Base-by-base conservation (phyloP, 169 alveolate species). In the Babesia ovis region DNA sequence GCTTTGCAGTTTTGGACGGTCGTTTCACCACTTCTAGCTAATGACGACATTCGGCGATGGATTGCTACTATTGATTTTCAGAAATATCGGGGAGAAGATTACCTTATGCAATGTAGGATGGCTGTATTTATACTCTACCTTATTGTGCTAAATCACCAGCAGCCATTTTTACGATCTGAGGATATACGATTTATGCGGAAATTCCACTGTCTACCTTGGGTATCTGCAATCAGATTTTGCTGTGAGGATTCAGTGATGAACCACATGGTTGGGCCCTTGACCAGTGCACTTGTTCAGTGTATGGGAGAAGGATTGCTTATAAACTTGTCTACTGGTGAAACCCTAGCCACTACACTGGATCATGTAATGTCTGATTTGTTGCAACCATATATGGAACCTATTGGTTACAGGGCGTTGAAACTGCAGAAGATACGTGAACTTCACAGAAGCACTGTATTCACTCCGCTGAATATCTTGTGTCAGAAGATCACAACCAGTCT, bases 141-240 rank as follows among this genome's bases (percentile, higher is more conserved):
- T 23, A 50, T 70, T 8, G 75, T 81, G 11, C 39, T 68, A 53
- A 50, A 79, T n/a, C 59, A 79, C 76, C 82, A 71, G 42, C 73
- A 66, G 20, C 67, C 87, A 8, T 66, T 27, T 39, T 16, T 79
- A 23, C n/a, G 83, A 9, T 31, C 74, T 23, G 64, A 56, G 43
- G 87, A 68, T 23, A 54, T 79, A 22, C 25, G 55, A 18, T 60
- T 37, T 27, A 18, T 79, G 58, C 60, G 87, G 31, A 54, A 55
- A 41, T 41, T 79, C 34, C 74, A 68, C 76, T 29, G 77, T 27
- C 48, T 79, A 27, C 87, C 87, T 2, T 79, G 87, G 87, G 57
- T 53, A 9, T 71, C 87, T 1, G 82, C 77, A 32, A 16, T 79
- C 27, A 11, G 57, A 14, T 79, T 60, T 42, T 79, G 87, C 31